Evolutionary conservation across 140 eudicot species (phyloP), one percentile per base, ranked within the genome.

Genomic region (Anethum foeniculum): DNA sequence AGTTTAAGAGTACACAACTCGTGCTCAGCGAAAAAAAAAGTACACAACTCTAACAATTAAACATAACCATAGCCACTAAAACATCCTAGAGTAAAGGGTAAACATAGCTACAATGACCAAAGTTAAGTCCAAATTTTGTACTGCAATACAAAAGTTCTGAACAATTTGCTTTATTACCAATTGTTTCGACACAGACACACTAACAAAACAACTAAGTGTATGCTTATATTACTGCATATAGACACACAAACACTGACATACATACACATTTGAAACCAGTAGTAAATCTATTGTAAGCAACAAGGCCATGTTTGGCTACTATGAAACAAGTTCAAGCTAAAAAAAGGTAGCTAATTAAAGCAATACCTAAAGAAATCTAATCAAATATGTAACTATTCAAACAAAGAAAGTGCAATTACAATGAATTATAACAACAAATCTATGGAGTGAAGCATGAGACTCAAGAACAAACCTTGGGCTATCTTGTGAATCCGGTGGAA

Each of bases 271-370:
- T 25, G 14, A 7, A 58, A 58, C 30, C 23, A 52, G 9, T 58
- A 23, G 71, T 12, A 62, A 62, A 62, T 25, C 71, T 25, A 62
- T 9, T 25, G 16, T 23, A 41, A 30, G 44, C 14, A 43, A 34
- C 6, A 58, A 78, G 76, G 36, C 79, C 52, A 77, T 76, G 79
- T 82, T 54, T 44, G 80, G 68, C 71, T 80, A 47, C 81, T 41
- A 77, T 52, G 46, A 21, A 65, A 51, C 21, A 39, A 0, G 28
- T 7, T n/a, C 48, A 43, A 73, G 48, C 60, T 34, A 73, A 79
- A 80, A 71, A 83, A 16, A 52, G 16, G 44, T n/a, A 23, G 34
- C 56, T 67, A 78, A 46, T 84, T 79, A 46, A 82, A 80, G 27
- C 52, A 72, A 34, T 19, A 78, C 47, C 41, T n/a, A 14, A 23